Base-by-base conservation (phyloP, 441 rosid genomes). In the Eutrema salsugineum region DNA sequence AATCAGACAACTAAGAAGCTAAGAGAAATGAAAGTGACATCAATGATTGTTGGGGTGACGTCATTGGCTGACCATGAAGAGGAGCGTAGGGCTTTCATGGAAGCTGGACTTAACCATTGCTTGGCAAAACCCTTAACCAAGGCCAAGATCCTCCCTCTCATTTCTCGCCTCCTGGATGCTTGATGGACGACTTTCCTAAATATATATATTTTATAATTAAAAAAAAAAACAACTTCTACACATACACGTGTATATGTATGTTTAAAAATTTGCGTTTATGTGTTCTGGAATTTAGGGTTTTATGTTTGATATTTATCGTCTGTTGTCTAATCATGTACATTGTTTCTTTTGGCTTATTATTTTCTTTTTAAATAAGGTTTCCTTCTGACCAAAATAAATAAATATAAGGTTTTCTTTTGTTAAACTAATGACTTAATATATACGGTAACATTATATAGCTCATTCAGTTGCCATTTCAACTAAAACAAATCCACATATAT, bases 11-110 rank as follows among this genome's bases (percentile, higher is more conserved):
- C 88, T 1, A 85, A 62, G 77, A 77, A 77, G 75, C 78, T 90
- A 17, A 78, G 91, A 55, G 82, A 67, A 6, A 87, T 84, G 86
- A 85, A 89, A 7, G 86, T 85, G 32, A 56, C 28, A 33, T 60
- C 83, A 40, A 44, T 72, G 71, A 90, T 88, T 8, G 44, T 87
- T 9, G 94, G 94, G 11, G 83, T 90, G 15, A 84, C 87, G 11
- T 5, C 77, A 83, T 11, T 53, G 44, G 80, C 71, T 14, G 35
- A 15, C 20, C 3, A 17, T 3, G 75, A 68, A 16, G 20, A 47
- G 6, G 79, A 80, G 58, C 33, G 7, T 20, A 48, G 20, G 15
- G 71, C 38, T 51, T 88, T 84, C 72, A 73, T 73, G 78, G 87
- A 71, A 9, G 83, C 91, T 5, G 91, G 92, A 1, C 70, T 86